These are phyloP conservation scores for Arxiozyma slooffiae DNA, from an alignment of 1,139 yeast genomes.

Conservation along the genomic window DNA sequence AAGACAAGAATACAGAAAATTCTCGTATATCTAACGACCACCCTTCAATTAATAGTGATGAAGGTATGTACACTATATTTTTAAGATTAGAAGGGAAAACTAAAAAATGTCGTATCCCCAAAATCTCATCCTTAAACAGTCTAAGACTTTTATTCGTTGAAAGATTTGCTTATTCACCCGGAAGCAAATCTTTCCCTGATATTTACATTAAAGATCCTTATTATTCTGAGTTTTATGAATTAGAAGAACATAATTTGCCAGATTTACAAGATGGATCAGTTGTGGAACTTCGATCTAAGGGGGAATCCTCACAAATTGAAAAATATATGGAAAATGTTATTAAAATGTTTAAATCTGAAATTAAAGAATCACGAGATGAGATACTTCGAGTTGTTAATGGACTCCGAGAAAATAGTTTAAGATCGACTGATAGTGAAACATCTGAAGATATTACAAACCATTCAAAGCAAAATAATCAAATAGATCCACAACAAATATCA, in stretches of 20 bases:
- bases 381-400: conserved; percentile 8
- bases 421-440: background rate
- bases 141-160: conserved; percentile 72
- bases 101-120: conserved; percentile 47
- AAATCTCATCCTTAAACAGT: conserved; percentile 52
- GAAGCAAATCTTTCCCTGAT: conserved; percentile 64
- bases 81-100: conserved; percentile 50
- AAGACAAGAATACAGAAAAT: background rate
- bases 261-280: conserved; percentile 56
- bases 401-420: background rate
- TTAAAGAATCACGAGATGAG: conserved; percentile 11
- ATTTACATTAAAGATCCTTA: conserved; percentile 61
- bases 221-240: conserved; percentile 59
- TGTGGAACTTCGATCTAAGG: conserved; percentile 30
- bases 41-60: background rate
- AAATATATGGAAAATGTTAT: conserved; percentile 23
- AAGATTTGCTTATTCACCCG: conserved; percentile 76
- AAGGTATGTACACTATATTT: conserved; percentile 34
- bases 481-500: conserved; percentile 33
- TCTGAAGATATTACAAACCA: background rate
- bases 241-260: conserved; percentile 56
- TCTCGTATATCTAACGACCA: background rate
- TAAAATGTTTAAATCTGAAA: conserved; percentile 18
- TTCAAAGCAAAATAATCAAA: background rate
- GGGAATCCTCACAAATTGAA: background rate